Percentiles rank a stretch among this genome's conserved stretches.
Evolutionary conservation across 2,329 filamentous ascomycete genomes (phyloP).

Genomic region (Penicillium concentricum): DNA sequence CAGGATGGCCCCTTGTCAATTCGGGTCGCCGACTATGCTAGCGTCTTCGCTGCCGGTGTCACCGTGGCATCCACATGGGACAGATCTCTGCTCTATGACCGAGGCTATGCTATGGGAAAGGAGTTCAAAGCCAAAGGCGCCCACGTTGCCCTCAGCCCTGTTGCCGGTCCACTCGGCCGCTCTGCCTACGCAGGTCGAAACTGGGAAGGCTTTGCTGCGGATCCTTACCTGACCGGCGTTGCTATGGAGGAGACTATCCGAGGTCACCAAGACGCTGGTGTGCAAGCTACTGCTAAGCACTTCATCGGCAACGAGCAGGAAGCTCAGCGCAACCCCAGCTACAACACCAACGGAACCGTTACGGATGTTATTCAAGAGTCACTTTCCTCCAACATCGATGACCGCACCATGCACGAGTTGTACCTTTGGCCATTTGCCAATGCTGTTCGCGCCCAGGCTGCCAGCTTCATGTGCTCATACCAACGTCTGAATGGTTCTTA

Average conservation of each 20-base stretch:
- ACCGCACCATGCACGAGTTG: constrained; percentile 12
- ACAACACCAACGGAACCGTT: constrained; percentile 37
- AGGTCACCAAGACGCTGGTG: constrained; percentile 46
- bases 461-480: constrained; percentile 25
- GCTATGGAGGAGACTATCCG: constrained; percentile 41
- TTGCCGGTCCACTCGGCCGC: constrained; percentile 43
- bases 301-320: constrained; percentile 18
- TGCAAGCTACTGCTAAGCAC: constrained; percentile 32
- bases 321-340: constrained; percentile 39
- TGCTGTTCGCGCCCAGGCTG: constrained; percentile 28
- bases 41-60: constrained; percentile 72
- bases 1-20: constrained; percentile 52
- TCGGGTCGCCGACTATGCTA: constrained; percentile 66
- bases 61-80: constrained; percentile 66
- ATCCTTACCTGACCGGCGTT: constrained; percentile 44
- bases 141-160: constrained; percentile 45
- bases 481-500: constrained; percentile 48
- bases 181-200: constrained; percentile 43
- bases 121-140: constrained; percentile 44
- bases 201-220: constrained; percentile 45
- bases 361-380: constrained; percentile 10
- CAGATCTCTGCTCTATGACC: constrained; percentile 52
- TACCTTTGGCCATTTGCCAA: constrained; percentile 13
- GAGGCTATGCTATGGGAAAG: constrained; percentile 55
- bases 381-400: constrained; percentile 10